Evolutionary conservation across 2,329 filamentous ascomycete genomes (phyloP).

Genomic region (Colletotrichum melonis): DNA sequence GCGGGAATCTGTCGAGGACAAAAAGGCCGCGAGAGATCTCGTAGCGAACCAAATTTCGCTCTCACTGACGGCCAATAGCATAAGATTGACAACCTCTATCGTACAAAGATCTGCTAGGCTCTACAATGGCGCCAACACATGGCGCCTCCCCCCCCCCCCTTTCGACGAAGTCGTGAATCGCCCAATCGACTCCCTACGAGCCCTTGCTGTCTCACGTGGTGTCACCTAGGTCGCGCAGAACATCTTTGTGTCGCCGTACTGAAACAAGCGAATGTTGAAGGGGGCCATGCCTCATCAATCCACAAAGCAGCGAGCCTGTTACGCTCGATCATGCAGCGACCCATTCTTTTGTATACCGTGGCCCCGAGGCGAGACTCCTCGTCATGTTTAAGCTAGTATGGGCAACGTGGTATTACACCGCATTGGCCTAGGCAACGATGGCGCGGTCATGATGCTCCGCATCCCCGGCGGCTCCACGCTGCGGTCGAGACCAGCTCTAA

Average conservation of each 20-base stretch:
- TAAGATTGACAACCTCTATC: background rate
- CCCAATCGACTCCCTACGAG: background rate
- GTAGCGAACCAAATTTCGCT: background rate
- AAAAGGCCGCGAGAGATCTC: background rate
- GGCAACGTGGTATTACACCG: constrained; percentile 15
- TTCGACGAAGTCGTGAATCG: background rate
- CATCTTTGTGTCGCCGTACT: constrained; percentile 4
- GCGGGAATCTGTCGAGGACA: background rate
- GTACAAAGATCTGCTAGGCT: constrained; percentile 16
- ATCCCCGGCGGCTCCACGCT: background rate
- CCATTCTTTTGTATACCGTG: constrained; percentile 1
- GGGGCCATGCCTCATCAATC: background rate
- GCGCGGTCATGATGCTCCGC: background rate
- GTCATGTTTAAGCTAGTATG: background rate
- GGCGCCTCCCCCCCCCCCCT: background rate
- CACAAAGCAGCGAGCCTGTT: constrained; percentile 2
- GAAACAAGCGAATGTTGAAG: background rate
- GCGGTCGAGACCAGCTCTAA: constrained; percentile 13
- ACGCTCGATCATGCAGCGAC: constrained; percentile 29
- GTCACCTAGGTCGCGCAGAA: background rate
- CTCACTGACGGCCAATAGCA: constrained; percentile 4
- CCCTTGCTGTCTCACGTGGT: constrained; percentile 5
- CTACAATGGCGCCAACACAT: background rate
- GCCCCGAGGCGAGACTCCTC: background rate
- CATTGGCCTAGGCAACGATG: background rate